Conservation (phyloP, 768 basidiomycete genomes). For the Lanmaoa rubissima region DNA sequence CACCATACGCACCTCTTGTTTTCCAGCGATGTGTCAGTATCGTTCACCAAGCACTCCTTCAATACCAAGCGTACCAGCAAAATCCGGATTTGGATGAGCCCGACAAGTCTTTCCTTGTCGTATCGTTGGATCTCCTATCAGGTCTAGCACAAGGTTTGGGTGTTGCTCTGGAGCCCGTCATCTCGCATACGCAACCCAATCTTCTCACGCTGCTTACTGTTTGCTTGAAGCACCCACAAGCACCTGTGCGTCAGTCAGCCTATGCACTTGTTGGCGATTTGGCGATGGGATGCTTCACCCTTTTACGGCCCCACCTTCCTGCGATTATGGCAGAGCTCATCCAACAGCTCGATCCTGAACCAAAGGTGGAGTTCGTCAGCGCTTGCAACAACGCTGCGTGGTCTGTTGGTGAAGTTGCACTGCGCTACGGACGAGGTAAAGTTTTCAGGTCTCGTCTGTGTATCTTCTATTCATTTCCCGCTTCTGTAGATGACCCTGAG, state of each 20-base stretch:
- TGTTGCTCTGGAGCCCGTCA: slow-evolving; percentile 68
- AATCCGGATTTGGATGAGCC: slow-evolving; percentile 92
- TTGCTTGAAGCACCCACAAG: slow-evolving; percentile 94
- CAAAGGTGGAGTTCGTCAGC: slow-evolving; percentile 90
- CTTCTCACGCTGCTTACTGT: slow-evolving; percentile 79
- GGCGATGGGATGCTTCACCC: slow-evolving; percentile 90
- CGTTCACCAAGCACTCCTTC: slow-evolving; percentile 76
- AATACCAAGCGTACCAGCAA: slow-evolving; percentile 86
- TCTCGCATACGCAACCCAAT: slow-evolving; percentile 68
- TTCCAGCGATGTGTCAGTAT: slow-evolving; percentile 89
- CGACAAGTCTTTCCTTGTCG: slow-evolving; percentile 95
- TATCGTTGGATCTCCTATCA: slow-evolving; percentile 94
- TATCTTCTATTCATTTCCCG: slow-evolving; percentile 5
- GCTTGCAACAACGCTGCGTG: slow-evolving; percentile 99
- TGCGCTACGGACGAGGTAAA: slow-evolving; percentile 81
- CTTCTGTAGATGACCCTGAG: slow-evolving; percentile 64
- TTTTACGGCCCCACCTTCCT: slow-evolving; percentile 83
- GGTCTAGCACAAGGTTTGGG: slow-evolving; percentile 95
- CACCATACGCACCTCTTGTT: slow-evolving; percentile 84
- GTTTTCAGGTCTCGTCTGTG: background rate
- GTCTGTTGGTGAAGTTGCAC: slow-evolving; percentile 98
- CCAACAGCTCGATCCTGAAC: slow-evolving; percentile 87
- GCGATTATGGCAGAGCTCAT: slow-evolving; percentile 90
- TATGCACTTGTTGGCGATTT: slow-evolving; percentile 98
- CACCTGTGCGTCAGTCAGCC: slow-evolving; percentile 92